Base-by-base conservation (phyloP, 2,329 filamentous ascomycete genomes). In the Didymella sp. region DNA sequence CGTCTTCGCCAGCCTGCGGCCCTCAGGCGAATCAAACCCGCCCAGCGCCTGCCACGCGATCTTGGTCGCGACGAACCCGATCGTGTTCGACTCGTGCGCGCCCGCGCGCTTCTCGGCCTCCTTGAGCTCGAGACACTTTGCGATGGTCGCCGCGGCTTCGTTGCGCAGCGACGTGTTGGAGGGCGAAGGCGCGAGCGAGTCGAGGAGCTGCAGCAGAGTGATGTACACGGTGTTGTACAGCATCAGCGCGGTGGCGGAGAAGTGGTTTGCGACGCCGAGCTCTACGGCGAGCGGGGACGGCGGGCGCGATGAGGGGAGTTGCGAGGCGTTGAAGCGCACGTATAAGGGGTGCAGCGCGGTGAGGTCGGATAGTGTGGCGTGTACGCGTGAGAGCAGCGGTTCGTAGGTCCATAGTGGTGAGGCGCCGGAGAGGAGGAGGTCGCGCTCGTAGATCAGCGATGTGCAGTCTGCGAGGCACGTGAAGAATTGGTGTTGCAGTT, bases 11-110 rank as follows among this genome's bases (percentile, higher is more conserved):
- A 71, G 46, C 15, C 54, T 57, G 25, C 63, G 58, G 28, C 67
- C 69, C 41, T 66, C 68, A 15, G 62, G 60, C 2, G 67, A 61
- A 15, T 58, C 51, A 24, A 68, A 67, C 0, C 66, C 61, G 19
- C 69, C 70, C 6, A 73, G 43, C 4, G 62, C 60, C 37, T 68
- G 61, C 69, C 69, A 71, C 4, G 68, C 69, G 2, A 70, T 52
- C 44, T 67, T 69, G 2, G 61, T 70, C 4, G 69, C 67, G 2
- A 70, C 60, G 40, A 66, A 67, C 2, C 58, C 56, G 35, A 72
- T 68, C 1, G 68, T 70, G 37, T 68, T 71, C 6, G 67, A 66
- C 31, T 67, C 58, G 3, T 56, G 50, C 15, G 48, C 51, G 11
- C 65, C 64, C 30, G 57, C 46, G 9, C 53, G 52, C 37, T 60